phyloP scores from a whole-genome alignment of 108 stramenopile species.

The Nitzschia sp. region DNA sequence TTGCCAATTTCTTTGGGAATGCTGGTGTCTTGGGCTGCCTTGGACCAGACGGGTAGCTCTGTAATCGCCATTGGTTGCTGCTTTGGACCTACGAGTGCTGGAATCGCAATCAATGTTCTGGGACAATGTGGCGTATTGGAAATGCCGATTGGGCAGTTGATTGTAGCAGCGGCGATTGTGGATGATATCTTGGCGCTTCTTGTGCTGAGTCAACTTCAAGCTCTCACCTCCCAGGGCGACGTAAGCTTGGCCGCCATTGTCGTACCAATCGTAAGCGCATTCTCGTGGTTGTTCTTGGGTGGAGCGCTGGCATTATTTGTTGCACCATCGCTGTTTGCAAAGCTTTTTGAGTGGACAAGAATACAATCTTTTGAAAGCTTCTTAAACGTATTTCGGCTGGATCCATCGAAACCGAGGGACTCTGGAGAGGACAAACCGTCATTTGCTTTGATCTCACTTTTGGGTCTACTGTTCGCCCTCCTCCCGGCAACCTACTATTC shows the following conservation, averaged over 20 bases:
- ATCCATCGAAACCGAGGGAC: neutral
- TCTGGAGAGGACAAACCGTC: neutral
- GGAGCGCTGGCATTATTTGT: constrained; percentile 43
- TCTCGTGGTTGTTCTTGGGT: constrained; percentile 29
- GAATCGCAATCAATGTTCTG: constrained; percentile 63
- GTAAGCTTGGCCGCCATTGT: constrained; percentile 7
- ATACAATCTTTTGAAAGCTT: constrained; percentile 1
- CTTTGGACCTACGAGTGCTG: constrained; percentile 59
- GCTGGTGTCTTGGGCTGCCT: constrained; percentile 18
- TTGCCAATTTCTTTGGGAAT: constrained; percentile 54
- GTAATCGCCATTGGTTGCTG: constrained; percentile 53
- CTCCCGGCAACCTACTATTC: constrained; percentile 53
- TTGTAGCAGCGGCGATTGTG: constrained; percentile 60
- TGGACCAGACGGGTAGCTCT: constrained; percentile 14
- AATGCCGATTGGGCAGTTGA: constrained; percentile 63
- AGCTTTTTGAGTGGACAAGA: neutral
- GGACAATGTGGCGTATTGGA: constrained; percentile 44
- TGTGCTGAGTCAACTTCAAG: constrained; percentile 44
- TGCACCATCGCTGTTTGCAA: constrained; percentile 37
- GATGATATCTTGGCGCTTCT: constrained; percentile 69
- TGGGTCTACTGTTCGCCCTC: constrained; percentile 37
- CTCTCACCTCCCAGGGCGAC: constrained; percentile 17
- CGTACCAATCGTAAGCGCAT: constrained; percentile 40
- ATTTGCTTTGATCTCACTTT: constrained; percentile 30
- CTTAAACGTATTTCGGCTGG: constrained; percentile 3